These are phyloP conservation scores for Drechslerella stenobrocha DNA, from an alignment of 2,329 filamentous ascomycete species.

Conservation along the genomic window DNA sequence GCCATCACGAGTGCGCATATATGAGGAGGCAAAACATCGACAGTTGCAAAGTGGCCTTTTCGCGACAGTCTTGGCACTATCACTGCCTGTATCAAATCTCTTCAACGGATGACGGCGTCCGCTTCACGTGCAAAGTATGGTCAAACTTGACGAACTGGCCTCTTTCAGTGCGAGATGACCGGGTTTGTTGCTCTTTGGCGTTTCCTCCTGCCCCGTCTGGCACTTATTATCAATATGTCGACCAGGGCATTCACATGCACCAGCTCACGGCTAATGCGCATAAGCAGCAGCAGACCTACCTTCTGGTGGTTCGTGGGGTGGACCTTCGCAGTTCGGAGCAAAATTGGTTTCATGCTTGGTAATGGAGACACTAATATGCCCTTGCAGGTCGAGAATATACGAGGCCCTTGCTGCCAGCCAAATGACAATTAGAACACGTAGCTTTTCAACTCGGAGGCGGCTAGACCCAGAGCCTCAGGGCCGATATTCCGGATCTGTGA, in stretches of 20 bases:
- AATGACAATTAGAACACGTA: conserved; percentile 39
- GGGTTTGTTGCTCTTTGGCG: too few relatives aligned
- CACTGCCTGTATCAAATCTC: too few relatives aligned
- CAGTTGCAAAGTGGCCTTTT: too few relatives aligned
- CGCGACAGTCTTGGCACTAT: too few relatives aligned
- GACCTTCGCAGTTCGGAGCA: conserved; percentile 17
- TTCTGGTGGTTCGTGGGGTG: neutral
- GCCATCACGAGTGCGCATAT: too few relatives aligned
- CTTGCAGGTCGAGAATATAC: neutral
- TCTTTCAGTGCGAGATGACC: too few relatives aligned
- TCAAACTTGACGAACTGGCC: conserved; percentile 3
- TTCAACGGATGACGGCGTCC: neutral
- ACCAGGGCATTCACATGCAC: too few relatives aligned
- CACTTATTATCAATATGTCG: neutral
- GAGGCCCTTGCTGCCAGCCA: neutral
- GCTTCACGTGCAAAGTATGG: neutral
- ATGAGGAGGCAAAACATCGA: too few relatives aligned
- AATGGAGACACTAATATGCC: neutral
- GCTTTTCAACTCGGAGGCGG: conserved; percentile 14
- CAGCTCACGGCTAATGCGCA: too few relatives aligned
- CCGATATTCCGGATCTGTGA: neutral
- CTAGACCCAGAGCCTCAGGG: conserved; percentile 2
- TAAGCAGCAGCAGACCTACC: neutral
- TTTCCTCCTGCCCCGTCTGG: neutral
- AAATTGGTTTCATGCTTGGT: neutral